Conservation (phyloP, 805 yeast species). For the Wickerhamiella australiensis region DNA sequence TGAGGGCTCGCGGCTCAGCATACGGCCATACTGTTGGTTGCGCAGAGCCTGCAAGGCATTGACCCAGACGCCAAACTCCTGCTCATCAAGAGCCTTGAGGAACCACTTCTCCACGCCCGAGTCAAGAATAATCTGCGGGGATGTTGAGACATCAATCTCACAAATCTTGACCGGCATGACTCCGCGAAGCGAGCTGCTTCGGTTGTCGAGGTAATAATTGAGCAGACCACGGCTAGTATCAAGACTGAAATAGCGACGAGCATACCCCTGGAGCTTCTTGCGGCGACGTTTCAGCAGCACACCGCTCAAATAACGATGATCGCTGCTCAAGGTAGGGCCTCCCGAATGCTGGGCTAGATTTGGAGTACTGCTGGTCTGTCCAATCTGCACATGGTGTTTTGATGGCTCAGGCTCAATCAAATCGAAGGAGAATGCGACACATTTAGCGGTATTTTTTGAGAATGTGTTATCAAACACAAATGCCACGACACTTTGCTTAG, state of each 20-base stretch:
- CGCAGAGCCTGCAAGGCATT: slow-evolving; percentile 50
- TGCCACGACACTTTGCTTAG: slow-evolving; percentile 58
- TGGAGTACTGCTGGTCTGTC: neutral
- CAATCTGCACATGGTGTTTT: neutral
- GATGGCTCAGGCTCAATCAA: slow-evolving; percentile 1
- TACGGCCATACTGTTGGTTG: slow-evolving; percentile 8
- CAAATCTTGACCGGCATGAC: slow-evolving; percentile 79
- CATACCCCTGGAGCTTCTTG: slow-evolving; percentile 75
- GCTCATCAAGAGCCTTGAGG: slow-evolving; percentile 50
- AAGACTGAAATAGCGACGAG: slow-evolving; percentile 70
- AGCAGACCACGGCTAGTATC: slow-evolving; percentile 74
- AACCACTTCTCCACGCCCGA: slow-evolving; percentile 95
- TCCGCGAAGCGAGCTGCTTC: slow-evolving; percentile 68
- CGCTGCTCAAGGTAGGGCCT: slow-evolving; percentile 15
- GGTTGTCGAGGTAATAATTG: slow-evolving; percentile 63
- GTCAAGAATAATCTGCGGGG: slow-evolving; percentile 60
- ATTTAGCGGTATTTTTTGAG: slow-evolving; percentile 73
- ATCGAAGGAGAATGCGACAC: slow-evolving; percentile 44
- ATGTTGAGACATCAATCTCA: slow-evolving; percentile 63
- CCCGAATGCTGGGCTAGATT: neutral
- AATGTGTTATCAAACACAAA: slow-evolving; percentile 88
- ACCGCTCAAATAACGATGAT: slow-evolving; percentile 52
- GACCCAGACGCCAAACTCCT: slow-evolving; percentile 73
- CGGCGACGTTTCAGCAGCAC: slow-evolving; percentile 67
- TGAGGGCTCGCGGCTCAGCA: slow-evolving; percentile 11